A percentile compares a stretch with the other conserved stretches of the same genome.
Conservation (phyloP, 371 early-diverging fungal species). For the Cokeromyces recurvatus region DNA sequence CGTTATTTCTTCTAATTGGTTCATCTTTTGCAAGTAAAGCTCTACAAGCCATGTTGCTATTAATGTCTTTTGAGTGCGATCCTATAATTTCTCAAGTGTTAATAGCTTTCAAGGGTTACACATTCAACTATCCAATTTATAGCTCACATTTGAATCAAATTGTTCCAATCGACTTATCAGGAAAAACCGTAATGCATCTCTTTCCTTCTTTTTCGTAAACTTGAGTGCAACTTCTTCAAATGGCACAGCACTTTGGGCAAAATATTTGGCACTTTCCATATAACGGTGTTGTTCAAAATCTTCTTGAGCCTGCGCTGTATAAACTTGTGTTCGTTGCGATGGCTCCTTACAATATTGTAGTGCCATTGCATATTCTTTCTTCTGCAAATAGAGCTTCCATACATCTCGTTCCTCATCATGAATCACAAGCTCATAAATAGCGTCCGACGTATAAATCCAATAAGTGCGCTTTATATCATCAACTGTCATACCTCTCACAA, state of each 20-base stretch:
- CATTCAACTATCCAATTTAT: too few relatives aligned
- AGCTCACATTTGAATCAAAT: too few relatives aligned
- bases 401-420: conserved; percentile 89
- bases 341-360: conserved; percentile 72
- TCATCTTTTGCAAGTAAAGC: conserved; percentile 72
- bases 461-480: conserved; percentile 79
- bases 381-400: conserved; percentile 82
- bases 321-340: conserved; percentile 69
- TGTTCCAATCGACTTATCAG: conserved; percentile 64
- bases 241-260: conserved; percentile 73
- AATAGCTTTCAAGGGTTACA: too few relatives aligned
- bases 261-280: conserved; percentile 77
- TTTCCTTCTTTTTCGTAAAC: conserved; percentile 60
- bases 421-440: conserved; percentile 83
- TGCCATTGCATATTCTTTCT: conserved; percentile 71
- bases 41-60: conserved; percentile 88
- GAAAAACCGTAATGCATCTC: conserved; percentile 72
- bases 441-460: conserved; percentile 79
- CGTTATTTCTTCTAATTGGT: conserved; percentile 60
- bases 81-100: conserved; percentile 23
- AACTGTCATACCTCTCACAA: conserved; percentile 59
- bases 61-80: conserved; percentile 76
- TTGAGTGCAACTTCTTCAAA: conserved; percentile 87
- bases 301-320: conserved; percentile 82
- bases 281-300: conserved; percentile 73